Conservation (phyloP, 2,329 filamentous ascomycete species). For the Fusarium sp. region DNA sequence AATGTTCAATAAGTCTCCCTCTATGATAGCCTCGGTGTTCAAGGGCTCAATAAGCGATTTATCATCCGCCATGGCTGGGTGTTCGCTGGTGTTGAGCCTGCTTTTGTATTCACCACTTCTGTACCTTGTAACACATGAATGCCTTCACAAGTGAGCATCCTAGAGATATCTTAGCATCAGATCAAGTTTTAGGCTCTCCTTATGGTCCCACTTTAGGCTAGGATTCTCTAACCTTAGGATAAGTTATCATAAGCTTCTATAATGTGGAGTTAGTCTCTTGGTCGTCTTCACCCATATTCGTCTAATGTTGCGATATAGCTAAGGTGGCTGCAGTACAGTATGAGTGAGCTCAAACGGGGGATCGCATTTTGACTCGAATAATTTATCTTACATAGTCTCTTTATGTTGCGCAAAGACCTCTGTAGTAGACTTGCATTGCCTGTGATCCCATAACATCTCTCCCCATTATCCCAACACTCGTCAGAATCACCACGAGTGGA, state of each 20-base stretch:
- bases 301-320: background rate
- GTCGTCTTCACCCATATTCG: background rate
- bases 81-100: background rate
- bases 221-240: background rate
- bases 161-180: background rate
- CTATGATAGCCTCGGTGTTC: background rate
- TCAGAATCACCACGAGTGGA: background rate
- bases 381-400: background rate
- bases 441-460: background rate
- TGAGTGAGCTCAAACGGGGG: background rate
- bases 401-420: background rate
- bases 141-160: background rate
- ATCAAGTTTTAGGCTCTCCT: background rate
- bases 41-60: background rate
- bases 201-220: background rate
- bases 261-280: background rate
- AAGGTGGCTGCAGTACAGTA: background rate
- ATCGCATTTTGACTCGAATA: background rate
- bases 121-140: too few relatives aligned
- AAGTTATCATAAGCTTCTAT: background rate
- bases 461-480: background rate
- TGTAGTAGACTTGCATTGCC: background rate
- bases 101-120: background rate
- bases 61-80: background rate
- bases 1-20: background rate